phyloP scores from a whole-genome alignment of 1,284 basidiomycete species.

The Stygiomarasmius scandens region DNA sequence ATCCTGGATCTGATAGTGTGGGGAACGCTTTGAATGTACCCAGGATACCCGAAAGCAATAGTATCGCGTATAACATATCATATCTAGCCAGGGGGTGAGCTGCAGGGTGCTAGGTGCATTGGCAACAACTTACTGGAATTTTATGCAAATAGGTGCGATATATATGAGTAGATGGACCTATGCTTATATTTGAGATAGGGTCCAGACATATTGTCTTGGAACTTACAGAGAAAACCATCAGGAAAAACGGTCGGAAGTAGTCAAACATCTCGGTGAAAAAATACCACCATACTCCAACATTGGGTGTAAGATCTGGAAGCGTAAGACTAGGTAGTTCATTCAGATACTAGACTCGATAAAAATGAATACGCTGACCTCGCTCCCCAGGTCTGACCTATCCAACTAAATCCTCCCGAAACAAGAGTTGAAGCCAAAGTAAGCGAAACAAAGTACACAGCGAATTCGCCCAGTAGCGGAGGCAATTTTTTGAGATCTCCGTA shows the following conservation, averaged over 20 bases:
- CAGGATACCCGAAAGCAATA: slow-evolving; percentile 78
- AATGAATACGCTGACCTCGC: slow-evolving; percentile 63
- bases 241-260: slow-evolving; percentile 94
- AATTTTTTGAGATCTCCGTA: slow-evolving; percentile 36
- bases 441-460: slow-evolving; percentile 48
- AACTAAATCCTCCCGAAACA: slow-evolving; percentile 60
- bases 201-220: slow-evolving; percentile 9
- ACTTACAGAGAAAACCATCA: slow-evolving; percentile 91
- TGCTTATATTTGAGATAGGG: neutral
- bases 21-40: slow-evolving; percentile 93
- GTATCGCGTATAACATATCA: slow-evolving; percentile 83
- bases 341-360: neutral
- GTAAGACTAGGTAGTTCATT: slow-evolving; percentile 48
- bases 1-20: slow-evolving; percentile 84
- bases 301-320: slow-evolving; percentile 89
- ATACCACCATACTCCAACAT: slow-evolving; percentile 97
- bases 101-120: neutral
- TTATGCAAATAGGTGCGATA: slow-evolving; percentile 82
- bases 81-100: slow-evolving; percentile 48
- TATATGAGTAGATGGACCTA: slow-evolving; percentile 89
- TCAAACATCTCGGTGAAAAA: slow-evolving; percentile 99
- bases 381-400: slow-evolving; percentile 82
- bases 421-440: slow-evolving; percentile 55
- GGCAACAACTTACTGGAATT: slow-evolving; percentile 68
- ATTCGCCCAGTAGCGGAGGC: slow-evolving; percentile 49